Base-by-base conservation (phyloP, 495 filamentous ascomycete species). In the Ramalina intermedia region DNA sequence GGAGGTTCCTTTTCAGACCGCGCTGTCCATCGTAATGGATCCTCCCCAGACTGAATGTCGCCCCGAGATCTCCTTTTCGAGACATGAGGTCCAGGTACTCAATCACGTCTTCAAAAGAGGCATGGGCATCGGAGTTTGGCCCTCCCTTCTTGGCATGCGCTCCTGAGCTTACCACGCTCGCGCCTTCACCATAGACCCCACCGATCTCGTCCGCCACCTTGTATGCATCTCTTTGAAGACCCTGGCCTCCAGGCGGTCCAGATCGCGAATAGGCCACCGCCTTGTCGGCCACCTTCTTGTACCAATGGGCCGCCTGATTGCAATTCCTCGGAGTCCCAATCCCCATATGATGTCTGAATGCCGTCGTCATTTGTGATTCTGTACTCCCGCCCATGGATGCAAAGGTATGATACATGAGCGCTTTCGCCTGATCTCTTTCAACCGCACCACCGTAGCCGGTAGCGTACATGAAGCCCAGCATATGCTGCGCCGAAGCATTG, bases 61-160 rank as follows among this genome's bases (percentile, higher is more conserved):
- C 87, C 58, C 87, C 91, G 52, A 93, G 74, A 55, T 96, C 87
- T 6, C 89, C 89, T 59, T 96, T 96, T 51, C 87, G 78, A 6
- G 88, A 88, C 79, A 96, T 82, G 45, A 96, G 69, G 61, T 96
- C 88, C 56, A 96, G 68, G 55, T 93, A 99, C 62, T 99, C 91
- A 47, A 96, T 74, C 16, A 96, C 79, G 64, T 96, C 90, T 49
- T 96, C 91, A 41, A 96, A 72, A 13, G 85, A 82, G 2, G 87
- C 85, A 49, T 90, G 79, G 0, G 78, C 73, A 54, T 88, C 82
- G 0, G 84, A 80, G 53, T 78, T 78, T 11, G 80, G 69, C 33
- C 77, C 74, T 21, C 79, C 77, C 57, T 80, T 79, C 52, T 81
- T 69, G 0, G 87, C 86, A 60, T 90, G 85, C n/a, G 70, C 69